A percentile compares a stretch with the other conserved stretches of the same genome.
These are phyloP conservation scores for Claviceps lovelessii DNA, from an alignment of 2,329 filamentous ascomycete species.

Conservation along the genomic window DNA sequence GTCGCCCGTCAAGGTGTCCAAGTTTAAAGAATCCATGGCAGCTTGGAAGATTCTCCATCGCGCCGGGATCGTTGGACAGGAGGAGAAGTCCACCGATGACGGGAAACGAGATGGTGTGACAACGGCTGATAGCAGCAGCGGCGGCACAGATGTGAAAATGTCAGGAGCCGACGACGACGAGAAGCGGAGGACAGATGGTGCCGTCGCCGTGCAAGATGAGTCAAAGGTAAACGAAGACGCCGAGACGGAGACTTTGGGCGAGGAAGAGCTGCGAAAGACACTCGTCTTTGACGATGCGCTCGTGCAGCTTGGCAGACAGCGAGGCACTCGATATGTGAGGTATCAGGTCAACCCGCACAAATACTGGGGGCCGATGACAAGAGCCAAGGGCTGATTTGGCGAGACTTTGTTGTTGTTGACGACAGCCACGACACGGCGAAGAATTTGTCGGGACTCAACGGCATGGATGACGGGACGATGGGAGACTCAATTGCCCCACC, in stretches of 20 bases:
- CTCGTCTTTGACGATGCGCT: constrained; percentile 62
- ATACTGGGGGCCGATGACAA: constrained; percentile 82
- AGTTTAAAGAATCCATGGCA: constrained; percentile 53
- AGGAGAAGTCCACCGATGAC: constrained; percentile 7
- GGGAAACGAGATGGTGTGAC: neutral
- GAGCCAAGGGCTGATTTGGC: constrained; percentile 25
- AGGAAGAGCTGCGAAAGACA: constrained; percentile 41
- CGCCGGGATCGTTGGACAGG: constrained; percentile 22
- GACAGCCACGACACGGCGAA: neutral
- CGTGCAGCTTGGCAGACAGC: constrained; percentile 59
- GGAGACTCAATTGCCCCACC: neutral
- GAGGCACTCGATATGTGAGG: constrained; percentile 54
- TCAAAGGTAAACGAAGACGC: constrained; percentile 11
- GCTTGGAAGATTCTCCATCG: constrained; percentile 53
- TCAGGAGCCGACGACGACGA: constrained; percentile 23
- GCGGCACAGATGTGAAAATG: constrained; percentile 16
- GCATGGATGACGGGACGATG: neutral
- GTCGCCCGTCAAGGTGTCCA: constrained; percentile 58
- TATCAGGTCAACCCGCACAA: constrained; percentile 84
- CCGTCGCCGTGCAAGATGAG: constrained; percentile 5
- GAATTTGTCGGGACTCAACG: neutral
- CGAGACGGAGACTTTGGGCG: constrained; percentile 9
- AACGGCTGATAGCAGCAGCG: neutral
- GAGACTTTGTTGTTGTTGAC: neutral
- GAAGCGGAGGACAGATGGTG: constrained; percentile 4